Conservation (phyloP, 306 rosid species). For the Benincasa hispida region DNA sequence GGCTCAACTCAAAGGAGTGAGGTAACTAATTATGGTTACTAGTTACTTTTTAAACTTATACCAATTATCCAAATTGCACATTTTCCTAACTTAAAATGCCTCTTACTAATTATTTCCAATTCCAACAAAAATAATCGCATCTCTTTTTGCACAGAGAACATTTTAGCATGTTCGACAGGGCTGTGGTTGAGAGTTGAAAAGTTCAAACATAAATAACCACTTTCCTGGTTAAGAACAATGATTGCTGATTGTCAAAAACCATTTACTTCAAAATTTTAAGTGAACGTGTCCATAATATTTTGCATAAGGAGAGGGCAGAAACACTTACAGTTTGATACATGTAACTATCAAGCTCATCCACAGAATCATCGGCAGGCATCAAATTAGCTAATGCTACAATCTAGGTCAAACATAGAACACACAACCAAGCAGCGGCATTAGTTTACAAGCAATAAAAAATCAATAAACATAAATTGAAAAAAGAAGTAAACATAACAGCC, state of each 20-base stretch:
- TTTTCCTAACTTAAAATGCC: neutral
- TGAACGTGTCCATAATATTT: neutral
- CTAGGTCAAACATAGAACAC: constrained; percentile 19
- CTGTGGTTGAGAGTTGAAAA: neutral
- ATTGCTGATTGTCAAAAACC: neutral
- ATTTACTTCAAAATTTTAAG: neutral
- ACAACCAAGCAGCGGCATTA: neutral
- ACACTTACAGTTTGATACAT: constrained; percentile 86
- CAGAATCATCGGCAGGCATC: constrained; percentile 84
- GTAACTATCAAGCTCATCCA: constrained; percentile 89
- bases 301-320: neutral
- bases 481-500: neutral
- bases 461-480: neutral
- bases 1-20: neutral
- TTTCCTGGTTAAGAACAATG: neutral
- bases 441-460: neutral
- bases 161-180: neutral
- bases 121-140: no score
- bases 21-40: neutral
- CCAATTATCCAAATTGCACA: neutral
- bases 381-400: constrained; percentile 92
- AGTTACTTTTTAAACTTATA: neutral
- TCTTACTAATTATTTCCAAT: no score
- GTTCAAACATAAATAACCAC: neutral
- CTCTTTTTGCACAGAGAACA: no score